Evolutionary conservation across 1,139 yeast species (phyloP), one percentile per base, ranked within the genome.

Genomic region (Candida neerlandica): DNA sequence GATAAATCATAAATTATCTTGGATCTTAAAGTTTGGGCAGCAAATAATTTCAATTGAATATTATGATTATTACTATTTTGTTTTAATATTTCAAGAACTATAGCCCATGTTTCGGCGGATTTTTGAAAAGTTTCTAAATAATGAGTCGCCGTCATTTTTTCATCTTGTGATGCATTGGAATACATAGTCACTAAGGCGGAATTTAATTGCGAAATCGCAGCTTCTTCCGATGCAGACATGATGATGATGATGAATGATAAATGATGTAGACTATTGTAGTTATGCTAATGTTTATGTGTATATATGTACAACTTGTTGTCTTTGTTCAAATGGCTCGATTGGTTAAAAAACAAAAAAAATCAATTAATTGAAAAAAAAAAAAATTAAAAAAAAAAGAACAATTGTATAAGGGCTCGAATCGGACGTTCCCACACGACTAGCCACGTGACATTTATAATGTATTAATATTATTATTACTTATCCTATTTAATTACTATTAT

Each of bases 11-110:
- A 92, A 12, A 89, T 86, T 45, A 90, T 71, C 61, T 91, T 91
- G 38, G 92, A 85, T 55, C 97, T 75, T 54, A 95, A 71, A 0
- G 98, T 92, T 65, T 95, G 99, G 1, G 97, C 88, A 9, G 95
- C 88, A 71, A 95, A 94, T 58, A 94, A 73, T 61, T 84, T 84
- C 43, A 87, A 69, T 57, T 86, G 87, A 23, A 79, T 53, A 11
- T 75, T 52, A 40, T 61, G 61, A 34, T 56, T 53, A 16, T 40
- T 27, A 32, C 52, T 51, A 43, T 58, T 58, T 29, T 23, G 27
- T 23, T 58, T 55, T 41, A 76, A 61, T 29, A 75, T 63, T 38
- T 62, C 67, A 55, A 74, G 81, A 63, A 67, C 73, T 1, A 78
- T 54, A 21, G 74, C 74, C 95, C 96, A 88, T 0, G 95, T 86